Conservation (phyloP, 2,329 filamentous ascomycete genomes). For the Ceratocystiopsis sp. region DNA sequence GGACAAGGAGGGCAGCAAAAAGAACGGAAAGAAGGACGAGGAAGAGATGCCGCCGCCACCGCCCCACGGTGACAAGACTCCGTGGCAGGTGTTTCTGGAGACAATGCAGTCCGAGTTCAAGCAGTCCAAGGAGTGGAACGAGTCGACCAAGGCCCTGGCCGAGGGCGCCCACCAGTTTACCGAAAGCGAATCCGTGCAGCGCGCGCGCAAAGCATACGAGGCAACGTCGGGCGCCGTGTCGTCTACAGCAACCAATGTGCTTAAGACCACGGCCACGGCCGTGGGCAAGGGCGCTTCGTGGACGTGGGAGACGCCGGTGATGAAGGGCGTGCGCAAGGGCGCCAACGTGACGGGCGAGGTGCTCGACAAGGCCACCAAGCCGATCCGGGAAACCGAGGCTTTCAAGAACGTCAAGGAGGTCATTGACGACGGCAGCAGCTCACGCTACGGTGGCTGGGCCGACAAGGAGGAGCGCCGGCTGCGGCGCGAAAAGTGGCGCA, state of each 20-base stretch:
- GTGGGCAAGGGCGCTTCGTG: slow-evolving; percentile 84
- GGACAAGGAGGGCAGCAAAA: slow-evolving; percentile 37
- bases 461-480: slow-evolving; percentile 88
- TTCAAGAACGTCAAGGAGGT: slow-evolving; percentile 91
- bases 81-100: slow-evolving; percentile 97
- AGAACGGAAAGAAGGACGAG: slow-evolving; percentile 24
- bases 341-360: slow-evolving; percentile 73
- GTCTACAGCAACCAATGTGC: slow-evolving; percentile 57
- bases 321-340: slow-evolving; percentile 78
- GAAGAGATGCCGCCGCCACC: slow-evolving; percentile 68
- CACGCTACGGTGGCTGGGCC: slow-evolving; percentile 87
- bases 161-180: slow-evolving; percentile 80
- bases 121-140: slow-evolving; percentile 97
- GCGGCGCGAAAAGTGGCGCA: slow-evolving; percentile 57
- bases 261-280: slow-evolving; percentile 72
- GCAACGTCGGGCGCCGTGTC: slow-evolving; percentile 72
- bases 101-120: slow-evolving; percentile 92
- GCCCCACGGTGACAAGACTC: slow-evolving; percentile 95
- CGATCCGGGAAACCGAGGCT: slow-evolving; percentile 83
- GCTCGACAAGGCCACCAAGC: slow-evolving; percentile 86
- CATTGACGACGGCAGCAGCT: slow-evolving; percentile 93
- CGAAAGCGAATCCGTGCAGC: slow-evolving; percentile 80
- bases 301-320: slow-evolving; percentile 92
- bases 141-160: slow-evolving; percentile 87
- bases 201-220: slow-evolving; percentile 72